A percentile compares a stretch with the other conserved stretches of the same genome.
These are phyloP conservation scores for Cordyceps pruinosa DNA, from an alignment of 2,329 filamentous ascomycete genomes.

Conservation along the genomic window DNA sequence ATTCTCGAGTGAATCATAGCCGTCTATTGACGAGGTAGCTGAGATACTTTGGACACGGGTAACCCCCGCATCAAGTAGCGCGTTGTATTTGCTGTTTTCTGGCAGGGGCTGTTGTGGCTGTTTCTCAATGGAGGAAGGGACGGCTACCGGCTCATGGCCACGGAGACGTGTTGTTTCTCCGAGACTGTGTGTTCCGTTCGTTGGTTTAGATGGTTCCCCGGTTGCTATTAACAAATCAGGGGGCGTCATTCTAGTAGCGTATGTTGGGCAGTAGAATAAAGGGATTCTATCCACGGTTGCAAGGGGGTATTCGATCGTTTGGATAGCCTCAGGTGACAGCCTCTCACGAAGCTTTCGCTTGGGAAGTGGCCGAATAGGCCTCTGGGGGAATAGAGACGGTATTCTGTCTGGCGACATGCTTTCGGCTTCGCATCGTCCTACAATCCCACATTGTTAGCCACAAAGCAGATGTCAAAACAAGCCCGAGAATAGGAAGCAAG, in stretches of 20 bases:
- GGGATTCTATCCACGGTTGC: slow-evolving; percentile 63
- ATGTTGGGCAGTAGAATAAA: slow-evolving; percentile 59
- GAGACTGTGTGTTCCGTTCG: not conserved
- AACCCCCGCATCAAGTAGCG: not conserved
- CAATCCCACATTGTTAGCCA: slow-evolving; percentile 22
- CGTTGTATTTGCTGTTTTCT: not conserved
- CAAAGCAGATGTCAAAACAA: slow-evolving; percentile 4
- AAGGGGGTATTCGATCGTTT: slow-evolving; percentile 75
- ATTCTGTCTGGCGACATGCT: slow-evolving; percentile 67
- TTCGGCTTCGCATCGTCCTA: slow-evolving; percentile 25
- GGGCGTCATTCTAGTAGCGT: slow-evolving; percentile 40
- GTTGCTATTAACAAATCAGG: not conserved
- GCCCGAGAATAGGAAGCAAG: not conserved
- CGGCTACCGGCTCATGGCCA: not conserved
- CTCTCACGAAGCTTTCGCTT: slow-evolving; percentile 82
- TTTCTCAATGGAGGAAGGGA: not conserved
- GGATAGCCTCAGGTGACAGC: slow-evolving; percentile 76
- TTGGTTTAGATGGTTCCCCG: not conserved
- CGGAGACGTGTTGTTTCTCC: not conserved
- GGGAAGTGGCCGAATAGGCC: slow-evolving; percentile 87
- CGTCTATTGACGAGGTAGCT: slow-evolving; percentile 66
- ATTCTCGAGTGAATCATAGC: slow-evolving; percentile 96
- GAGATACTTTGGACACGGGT: slow-evolving; percentile 41
- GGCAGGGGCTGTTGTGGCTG: not conserved
- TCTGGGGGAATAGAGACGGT: slow-evolving; percentile 77